Evolutionary conservation across 345 rosid genomes (phyloP), one percentile per base, ranked within the genome.

Genomic region (Microthlaspi erraticum): DNA sequence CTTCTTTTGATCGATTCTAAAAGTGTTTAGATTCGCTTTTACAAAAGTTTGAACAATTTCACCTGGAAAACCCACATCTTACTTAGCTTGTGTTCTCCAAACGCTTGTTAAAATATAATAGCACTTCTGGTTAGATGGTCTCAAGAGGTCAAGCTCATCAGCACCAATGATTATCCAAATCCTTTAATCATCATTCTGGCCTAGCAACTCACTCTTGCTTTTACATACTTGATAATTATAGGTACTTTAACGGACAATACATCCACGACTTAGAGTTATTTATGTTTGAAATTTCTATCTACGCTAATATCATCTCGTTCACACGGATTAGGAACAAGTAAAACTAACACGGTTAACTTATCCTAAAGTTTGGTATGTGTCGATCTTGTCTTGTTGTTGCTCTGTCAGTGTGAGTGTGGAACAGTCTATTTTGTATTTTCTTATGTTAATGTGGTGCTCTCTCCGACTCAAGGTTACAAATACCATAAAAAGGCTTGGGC

Each of bases 401-500:
- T 34, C 29, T 26, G 29, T 26, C 29, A 26, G 54, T 61, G 53
- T 16, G 49, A 37, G 36, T 41, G 32, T 51, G 34, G 38, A 71
- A 19, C 61, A 10, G 2, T 6, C 17, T 16, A 32, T 46, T 6
- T 32, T 6, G 12, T 16, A 32, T 46, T 6, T 32, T 10, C 13
- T 7, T 63, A 31, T 63, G 29, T 26, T 26, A 2, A 26, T 26
- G 29, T 26, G 37, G 36, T 19, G 39, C 4, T 31, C 66, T 44
- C 41, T 61, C 10, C 34, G 60, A 48, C 38, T 7, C 49, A 13
- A 54, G 33, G 43, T 68, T 56, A 19, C 12, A 23, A 37, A 12
- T 36, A 48, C 65, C 41, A 20, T 34, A 33, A 63, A 33, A 43
- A 17, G 48, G 31, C 12, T 43, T 43, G 75, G 67, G 62, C 18